Percentiles rank a stretch among this genome's conserved stretches.
Evolutionary conservation across 768 basidiomycete species (phyloP).

Genomic region (Flagelloscypha sp.): DNA sequence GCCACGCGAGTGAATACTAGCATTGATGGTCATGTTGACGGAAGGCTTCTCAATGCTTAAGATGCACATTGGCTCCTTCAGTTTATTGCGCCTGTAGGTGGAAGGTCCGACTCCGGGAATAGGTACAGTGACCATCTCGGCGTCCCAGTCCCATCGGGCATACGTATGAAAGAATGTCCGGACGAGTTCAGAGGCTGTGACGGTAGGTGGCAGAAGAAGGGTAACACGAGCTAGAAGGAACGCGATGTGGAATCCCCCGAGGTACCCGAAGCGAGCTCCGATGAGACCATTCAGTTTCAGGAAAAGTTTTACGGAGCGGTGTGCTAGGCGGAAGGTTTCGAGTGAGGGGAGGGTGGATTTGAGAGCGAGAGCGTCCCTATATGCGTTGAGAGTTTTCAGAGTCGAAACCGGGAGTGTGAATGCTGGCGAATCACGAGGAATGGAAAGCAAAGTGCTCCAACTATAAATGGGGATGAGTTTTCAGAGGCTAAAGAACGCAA

Average conservation of each 20-base stretch:
- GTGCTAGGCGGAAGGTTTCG: constrained; percentile 10
- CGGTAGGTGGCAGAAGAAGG: not conserved
- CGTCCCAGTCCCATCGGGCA: constrained; percentile 12
- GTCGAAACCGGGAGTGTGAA: constrained; percentile 12
- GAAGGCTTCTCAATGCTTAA: constrained; percentile 12
- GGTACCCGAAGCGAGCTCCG: constrained; percentile 13
- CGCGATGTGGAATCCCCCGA: constrained; percentile 17
- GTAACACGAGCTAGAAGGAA: constrained; percentile 11
- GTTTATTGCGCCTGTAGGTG: constrained; percentile 4
- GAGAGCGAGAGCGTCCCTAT: constrained; percentile 11
- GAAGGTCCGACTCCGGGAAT: constrained; percentile 1
- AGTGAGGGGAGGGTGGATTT: constrained; percentile 5
- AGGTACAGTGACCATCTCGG: constrained; percentile 9
- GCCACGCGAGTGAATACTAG: no score
- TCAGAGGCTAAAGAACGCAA: not conserved
- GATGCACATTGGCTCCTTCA: constrained; percentile 14
- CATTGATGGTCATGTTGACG: constrained; percentile 10
- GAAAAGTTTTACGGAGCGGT: constrained; percentile 12
- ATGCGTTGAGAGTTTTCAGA: constrained; percentile 15
- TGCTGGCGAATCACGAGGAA: constrained; percentile 8
- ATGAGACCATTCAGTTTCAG: constrained; percentile 11
- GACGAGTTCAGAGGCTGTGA: constrained; percentile 10
- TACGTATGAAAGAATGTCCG: constrained; percentile 12
- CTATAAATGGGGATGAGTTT: constrained; percentile 3
- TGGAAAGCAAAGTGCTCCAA: constrained; percentile 7